Conservation (phyloP, 1,284 basidiomycete genomes). For the Ganoderma sinense region DNA sequence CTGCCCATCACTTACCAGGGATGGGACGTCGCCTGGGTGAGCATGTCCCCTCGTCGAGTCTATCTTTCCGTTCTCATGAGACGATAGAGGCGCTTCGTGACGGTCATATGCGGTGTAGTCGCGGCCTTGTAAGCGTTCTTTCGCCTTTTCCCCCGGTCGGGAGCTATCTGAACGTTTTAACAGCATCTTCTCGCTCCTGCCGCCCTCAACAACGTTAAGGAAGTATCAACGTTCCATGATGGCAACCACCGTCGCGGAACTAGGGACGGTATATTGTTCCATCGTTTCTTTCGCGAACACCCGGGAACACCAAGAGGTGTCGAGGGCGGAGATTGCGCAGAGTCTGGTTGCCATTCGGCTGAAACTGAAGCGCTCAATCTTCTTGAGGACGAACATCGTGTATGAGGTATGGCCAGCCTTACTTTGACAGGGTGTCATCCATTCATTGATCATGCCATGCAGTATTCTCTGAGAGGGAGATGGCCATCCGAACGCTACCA, state of each 20-base stretch:
- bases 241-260: constrained; percentile 66
- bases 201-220: constrained; percentile 75
- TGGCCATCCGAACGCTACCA: constrained; percentile 78
- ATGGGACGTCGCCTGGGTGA: constrained; percentile 70
- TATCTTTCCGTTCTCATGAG: neutral
- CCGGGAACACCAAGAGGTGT: constrained; percentile 46
- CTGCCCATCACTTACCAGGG: constrained; percentile 64
- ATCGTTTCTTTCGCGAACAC: constrained; percentile 71
- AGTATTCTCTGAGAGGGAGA: constrained; percentile 74
- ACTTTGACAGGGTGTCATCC: neutral
- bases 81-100: constrained; percentile 63
- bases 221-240: constrained; percentile 70
- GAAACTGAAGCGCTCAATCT: constrained; percentile 66
- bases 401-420: constrained; percentile 63
- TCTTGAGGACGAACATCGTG: constrained; percentile 62
- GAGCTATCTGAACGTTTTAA: neutral
- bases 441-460: neutral
- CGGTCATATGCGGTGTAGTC: constrained; percentile 67
- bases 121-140: constrained; percentile 63
- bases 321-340: constrained; percentile 60
- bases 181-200: constrained; percentile 73
- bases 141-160: no score
- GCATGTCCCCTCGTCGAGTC: constrained; percentile 20
- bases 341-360: constrained; percentile 68
- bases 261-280: constrained; percentile 72